phyloP scores from a whole-genome alignment of 208 protist species.

The Trypanosoma mega region DNA sequence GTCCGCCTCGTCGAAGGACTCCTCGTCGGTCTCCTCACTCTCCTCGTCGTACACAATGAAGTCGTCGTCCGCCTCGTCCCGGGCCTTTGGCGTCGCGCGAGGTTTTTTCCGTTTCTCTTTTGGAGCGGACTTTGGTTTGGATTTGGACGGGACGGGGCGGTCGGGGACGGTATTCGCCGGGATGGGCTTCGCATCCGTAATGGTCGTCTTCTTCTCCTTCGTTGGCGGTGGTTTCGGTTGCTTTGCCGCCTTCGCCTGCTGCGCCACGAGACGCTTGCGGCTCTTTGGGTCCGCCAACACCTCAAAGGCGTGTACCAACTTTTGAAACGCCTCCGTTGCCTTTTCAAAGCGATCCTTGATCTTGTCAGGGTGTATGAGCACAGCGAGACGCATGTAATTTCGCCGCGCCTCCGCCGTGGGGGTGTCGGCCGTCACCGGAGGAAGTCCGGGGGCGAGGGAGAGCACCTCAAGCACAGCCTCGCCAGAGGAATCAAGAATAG shows the following conservation, averaged over 20 bases:
- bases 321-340: conserved; percentile 83
- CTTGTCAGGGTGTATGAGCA: conserved; percentile 79
- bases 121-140: not conserved
- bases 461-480: conserved; percentile 51
- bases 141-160: too few species aligned
- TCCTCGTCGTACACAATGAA: conserved; percentile 24
- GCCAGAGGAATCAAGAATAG: conserved; percentile 46
- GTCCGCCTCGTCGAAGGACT: conserved; percentile 19
- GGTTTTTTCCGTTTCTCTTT: conserved; percentile 1
- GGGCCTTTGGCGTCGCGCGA: not conserved
- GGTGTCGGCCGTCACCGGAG: conserved; percentile 57
- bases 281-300: conserved; percentile 59
- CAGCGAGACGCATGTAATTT: conserved; percentile 82
- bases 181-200: not conserved
- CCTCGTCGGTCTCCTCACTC: conserved; percentile 2
- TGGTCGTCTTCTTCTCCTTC: conserved; percentile 3
- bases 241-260: conserved; percentile 12
- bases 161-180: too few species aligned
- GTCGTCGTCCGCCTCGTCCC: conserved; percentile 14
- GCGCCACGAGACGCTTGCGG: conserved; percentile 33
- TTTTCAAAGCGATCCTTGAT: conserved; percentile 56
- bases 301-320: conserved; percentile 81
- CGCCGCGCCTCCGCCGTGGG: conserved; percentile 61
- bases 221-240: not conserved
- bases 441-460: conserved; percentile 58